Evolutionary conservation across 2,329 filamentous ascomycete genomes (phyloP), one percentile per base, ranked within the genome.

Genomic region (Nannizzia gypsea): DNA sequence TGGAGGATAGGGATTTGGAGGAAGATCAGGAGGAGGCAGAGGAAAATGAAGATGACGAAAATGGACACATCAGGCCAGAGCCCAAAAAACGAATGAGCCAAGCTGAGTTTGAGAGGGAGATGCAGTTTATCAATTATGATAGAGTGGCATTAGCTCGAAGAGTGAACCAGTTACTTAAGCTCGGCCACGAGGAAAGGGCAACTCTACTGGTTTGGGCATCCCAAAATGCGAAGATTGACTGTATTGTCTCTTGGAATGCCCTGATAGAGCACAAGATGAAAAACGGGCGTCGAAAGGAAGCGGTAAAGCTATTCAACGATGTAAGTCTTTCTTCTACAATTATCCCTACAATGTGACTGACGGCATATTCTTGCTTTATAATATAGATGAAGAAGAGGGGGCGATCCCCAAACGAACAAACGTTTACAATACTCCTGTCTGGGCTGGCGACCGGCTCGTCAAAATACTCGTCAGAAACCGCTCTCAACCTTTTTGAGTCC

Each of bases 301-400:
- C 88, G 17, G 74, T 95, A 60, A 90, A 88, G 73, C 77, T 90
- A n/a, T 96, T 85, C 76, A 96, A 96, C 72, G 92, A 97, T 72
- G 87, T 88, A 72, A 63, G 78, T 54, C 42, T 56, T n/a, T n/a
- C 24, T 26, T 42, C 31, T 54, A 15, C 28, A 11, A 20, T 55
- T 22, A 2, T n/a, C 15, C 46, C n/a, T 40, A 42, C 24, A 42
- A 48, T 1, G 9, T 57, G 40, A 40, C 50, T 38, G n/a, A 20
- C 26, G 28, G 58, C 67, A 63, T 60, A 46, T n/a, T 17, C 34
- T 24, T 28, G 28, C 9, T 36, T 38, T 31, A 52, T 61, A n/a
- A 11, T 65, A 36, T 36, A 89, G 87, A 97, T 99, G 92, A 99
- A 97, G 76, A 97, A 97, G 76, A 82, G 90, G 63, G 86, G 80